Percentiles rank a stretch among this genome's conserved stretches.
Evolutionary conservation across 2,329 filamentous ascomycete species (phyloP).

Genomic region (Dendrostoma leiphaemia): DNA sequence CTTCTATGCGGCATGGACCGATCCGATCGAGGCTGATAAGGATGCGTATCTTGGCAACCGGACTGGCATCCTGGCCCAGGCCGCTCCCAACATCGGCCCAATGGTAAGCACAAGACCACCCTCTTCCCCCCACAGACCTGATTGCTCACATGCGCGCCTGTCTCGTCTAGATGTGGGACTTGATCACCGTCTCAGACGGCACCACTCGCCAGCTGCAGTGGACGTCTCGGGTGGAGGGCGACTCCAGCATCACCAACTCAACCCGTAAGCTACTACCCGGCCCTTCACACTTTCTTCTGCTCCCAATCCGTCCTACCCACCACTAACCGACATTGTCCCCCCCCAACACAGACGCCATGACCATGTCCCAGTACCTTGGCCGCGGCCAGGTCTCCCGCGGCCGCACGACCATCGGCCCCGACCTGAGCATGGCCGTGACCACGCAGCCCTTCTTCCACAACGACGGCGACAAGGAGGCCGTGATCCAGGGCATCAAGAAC

Average conservation of each 20-base stretch:
- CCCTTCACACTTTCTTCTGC: background rate
- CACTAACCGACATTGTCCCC: too few species aligned
- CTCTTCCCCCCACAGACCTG: background rate
- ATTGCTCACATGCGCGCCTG: background rate
- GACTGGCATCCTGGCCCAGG: constrained; percentile 61
- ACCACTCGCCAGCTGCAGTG: constrained; percentile 64
- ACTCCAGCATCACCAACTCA: constrained; percentile 24
- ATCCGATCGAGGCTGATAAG: constrained; percentile 42
- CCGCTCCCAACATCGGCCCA: constrained; percentile 64
- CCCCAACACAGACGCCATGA: constrained; percentile 51
- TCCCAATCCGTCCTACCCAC: background rate
- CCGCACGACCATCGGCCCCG: constrained; percentile 57
- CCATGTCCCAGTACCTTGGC: constrained; percentile 61
- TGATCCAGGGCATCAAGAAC: constrained; percentile 63
- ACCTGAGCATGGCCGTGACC: constrained; percentile 57
- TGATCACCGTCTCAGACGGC: constrained; percentile 56
- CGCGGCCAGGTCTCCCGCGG: constrained; percentile 62
- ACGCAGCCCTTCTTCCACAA: constrained; percentile 59
- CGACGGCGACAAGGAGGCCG: constrained; percentile 58
- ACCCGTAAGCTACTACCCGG: constrained; percentile 19
- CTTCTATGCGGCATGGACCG: constrained; percentile 60
- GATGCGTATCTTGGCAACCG: constrained; percentile 45
- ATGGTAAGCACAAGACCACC: constrained; percentile 29
- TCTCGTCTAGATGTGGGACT: constrained; percentile 46
- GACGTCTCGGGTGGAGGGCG: constrained; percentile 50